Evolutionary conservation across 371 early-diverging fungal species (phyloP).

Genomic region (Capillidium heterosporum): DNA sequence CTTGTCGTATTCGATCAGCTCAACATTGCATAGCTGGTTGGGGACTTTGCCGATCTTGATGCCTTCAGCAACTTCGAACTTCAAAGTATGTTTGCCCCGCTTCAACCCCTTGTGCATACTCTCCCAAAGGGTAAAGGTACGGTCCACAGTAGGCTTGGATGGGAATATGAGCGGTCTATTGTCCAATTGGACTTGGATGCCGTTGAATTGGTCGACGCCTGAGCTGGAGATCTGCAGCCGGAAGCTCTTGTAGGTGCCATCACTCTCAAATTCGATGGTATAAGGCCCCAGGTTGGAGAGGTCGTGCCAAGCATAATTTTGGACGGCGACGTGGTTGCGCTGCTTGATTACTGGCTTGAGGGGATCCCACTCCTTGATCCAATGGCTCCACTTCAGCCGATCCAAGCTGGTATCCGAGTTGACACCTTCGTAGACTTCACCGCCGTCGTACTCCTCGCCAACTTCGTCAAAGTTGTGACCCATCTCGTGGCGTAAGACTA

Average conservation of each 20-base stretch:
- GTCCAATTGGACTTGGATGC: slow-evolving; percentile 16
- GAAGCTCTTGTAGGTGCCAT: slow-evolving; percentile 23
- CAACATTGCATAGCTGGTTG: slow-evolving; percentile 27
- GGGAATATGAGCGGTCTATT: slow-evolving; percentile 18
- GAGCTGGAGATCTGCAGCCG: slow-evolving; percentile 22
- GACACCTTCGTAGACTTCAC: slow-evolving; percentile 29
- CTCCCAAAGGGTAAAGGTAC: slow-evolving; percentile 21
- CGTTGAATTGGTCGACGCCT: slow-evolving; percentile 21
- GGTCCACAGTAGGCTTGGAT: slow-evolving; percentile 25
- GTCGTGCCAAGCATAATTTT: slow-evolving; percentile 32
- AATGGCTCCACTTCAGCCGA: slow-evolving; percentile 22
- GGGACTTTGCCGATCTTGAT: slow-evolving; percentile 13
- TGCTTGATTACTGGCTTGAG: slow-evolving; percentile 19
- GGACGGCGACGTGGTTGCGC: slow-evolving; percentile 10
- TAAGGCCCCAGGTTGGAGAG: slow-evolving; percentile 23
- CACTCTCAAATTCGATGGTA: slow-evolving; percentile 19
- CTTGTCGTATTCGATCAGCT: slow-evolving; percentile 16
- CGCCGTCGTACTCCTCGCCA: slow-evolving; percentile 39
- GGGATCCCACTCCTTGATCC: slow-evolving; percentile 27
- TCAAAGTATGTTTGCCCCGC: slow-evolving; percentile 16
- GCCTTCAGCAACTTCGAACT: slow-evolving; percentile 10
- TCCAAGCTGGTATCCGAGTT: slow-evolving; percentile 18
- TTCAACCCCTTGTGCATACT: slow-evolving; percentile 14
- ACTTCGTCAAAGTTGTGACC: slow-evolving; percentile 33
- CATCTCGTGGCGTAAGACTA: slow-evolving; percentile 38